These are phyloP conservation scores for Zoysia pacifica DNA, from an alignment of 176 grass and related monocot genomes.

Conservation along the genomic window DNA sequence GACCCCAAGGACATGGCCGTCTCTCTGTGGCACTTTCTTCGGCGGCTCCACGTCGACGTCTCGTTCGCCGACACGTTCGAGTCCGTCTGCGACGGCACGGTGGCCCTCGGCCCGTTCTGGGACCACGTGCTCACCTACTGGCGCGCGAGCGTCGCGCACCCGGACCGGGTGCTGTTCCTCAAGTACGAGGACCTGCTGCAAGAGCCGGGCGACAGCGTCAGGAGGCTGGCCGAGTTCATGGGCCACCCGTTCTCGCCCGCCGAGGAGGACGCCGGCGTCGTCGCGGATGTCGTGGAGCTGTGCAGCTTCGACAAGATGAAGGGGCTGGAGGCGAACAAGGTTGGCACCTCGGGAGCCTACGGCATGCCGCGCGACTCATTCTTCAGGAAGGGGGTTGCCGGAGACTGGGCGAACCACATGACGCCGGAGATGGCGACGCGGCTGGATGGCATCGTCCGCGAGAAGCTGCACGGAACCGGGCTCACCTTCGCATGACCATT, in stretches of 20 bases:
- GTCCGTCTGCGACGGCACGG: slow-evolving; percentile 44
- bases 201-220: slow-evolving; percentile 22
- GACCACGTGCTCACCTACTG: slow-evolving; percentile 56
- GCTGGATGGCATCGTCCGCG: slow-evolving; percentile 28
- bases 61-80: slow-evolving; percentile 45
- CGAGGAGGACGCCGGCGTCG: slow-evolving; percentile 39
- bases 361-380: background rate
- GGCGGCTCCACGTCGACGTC: background rate
- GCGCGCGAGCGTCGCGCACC: slow-evolving; percentile 28
- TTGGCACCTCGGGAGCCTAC: background rate
- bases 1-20: slow-evolving; percentile 50
- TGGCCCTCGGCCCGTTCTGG: slow-evolving; percentile 46
- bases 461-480: slow-evolving; percentile 23
- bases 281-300: slow-evolving; percentile 36
- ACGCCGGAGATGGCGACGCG: slow-evolving; percentile 42
- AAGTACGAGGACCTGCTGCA: slow-evolving; percentile 56
- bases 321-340: slow-evolving; percentile 39
- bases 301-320: slow-evolving; percentile 59
- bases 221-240: slow-evolving; percentile 47
- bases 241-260: slow-evolving; percentile 38
- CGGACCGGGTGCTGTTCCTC: slow-evolving; percentile 45
- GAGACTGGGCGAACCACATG: slow-evolving; percentile 60
- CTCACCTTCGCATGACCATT: background rate
- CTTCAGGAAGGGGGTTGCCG: slow-evolving; percentile 48
- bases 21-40: slow-evolving; percentile 34